Percentiles rank a stretch among this genome's conserved stretches.
phyloP scores from a whole-genome alignment of 1,139 yeast genomes.

The Candida sp. region DNA sequence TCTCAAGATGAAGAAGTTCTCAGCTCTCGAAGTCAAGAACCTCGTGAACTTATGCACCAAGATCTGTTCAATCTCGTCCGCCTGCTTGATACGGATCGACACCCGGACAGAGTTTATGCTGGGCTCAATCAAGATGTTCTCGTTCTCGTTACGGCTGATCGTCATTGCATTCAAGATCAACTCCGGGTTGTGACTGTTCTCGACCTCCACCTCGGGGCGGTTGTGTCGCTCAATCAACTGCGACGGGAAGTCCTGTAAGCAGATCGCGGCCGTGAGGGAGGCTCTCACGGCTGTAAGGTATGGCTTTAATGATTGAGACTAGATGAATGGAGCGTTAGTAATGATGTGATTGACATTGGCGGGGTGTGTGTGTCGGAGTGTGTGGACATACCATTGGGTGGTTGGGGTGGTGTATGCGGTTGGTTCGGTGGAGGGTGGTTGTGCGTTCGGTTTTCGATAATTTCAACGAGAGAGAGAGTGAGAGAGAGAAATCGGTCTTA shows the following conservation, averaged over 20 bases:
- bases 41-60: constrained; percentile 94
- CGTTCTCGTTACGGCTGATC: constrained; percentile 93
- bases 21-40: constrained; percentile 95
- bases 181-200: constrained; percentile 66
- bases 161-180: constrained; percentile 88
- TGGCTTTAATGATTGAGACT: constrained; percentile 96
- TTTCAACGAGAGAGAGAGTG: too few species aligned
- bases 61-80: constrained; percentile 96
- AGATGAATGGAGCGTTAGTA: neutral
- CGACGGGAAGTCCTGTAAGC: constrained; percentile 93
- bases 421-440: too few species aligned
- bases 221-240: constrained; percentile 97
- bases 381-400: constrained; percentile 8
- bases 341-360: neutral
- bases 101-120: constrained; percentile 91
- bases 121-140: constrained; percentile 90
- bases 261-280: constrained; percentile 94
- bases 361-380: neutral
- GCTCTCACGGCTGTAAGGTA: constrained; percentile 93
- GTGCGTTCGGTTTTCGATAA: too few species aligned
- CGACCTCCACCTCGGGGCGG: constrained; percentile 94
- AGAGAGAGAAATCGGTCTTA: too few species aligned
- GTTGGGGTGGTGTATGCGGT: too few species aligned
- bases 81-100: constrained; percentile 92
- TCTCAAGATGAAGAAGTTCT: constrained; percentile 88